A percentile compares a stretch with the other conserved stretches of the same genome.
phyloP scores from a whole-genome alignment of 2,329 filamentous ascomycete genomes.

The Sporothrix brunneoviolacea region DNA sequence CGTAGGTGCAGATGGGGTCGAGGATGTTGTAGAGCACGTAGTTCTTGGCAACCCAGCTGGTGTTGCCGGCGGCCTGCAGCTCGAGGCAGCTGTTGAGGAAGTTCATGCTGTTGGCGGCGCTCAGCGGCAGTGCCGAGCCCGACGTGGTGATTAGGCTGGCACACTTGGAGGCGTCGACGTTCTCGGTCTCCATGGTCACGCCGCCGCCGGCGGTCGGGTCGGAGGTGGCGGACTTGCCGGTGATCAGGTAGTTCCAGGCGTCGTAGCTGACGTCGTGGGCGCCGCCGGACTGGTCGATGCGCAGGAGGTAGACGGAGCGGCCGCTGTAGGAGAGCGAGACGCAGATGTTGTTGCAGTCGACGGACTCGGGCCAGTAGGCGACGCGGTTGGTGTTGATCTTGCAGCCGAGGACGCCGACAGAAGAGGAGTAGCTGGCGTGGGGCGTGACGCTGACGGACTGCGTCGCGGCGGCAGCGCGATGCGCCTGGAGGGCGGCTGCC shows the following conservation, averaged over 20 bases:
- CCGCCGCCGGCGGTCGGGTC: conserved; percentile 42
- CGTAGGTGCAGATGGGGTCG: conserved; percentile 41
- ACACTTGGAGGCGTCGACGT: conserved; percentile 40
- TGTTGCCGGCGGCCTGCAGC: conserved; percentile 19
- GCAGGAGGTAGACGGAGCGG: conserved; percentile 49
- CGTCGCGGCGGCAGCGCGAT: conserved; percentile 1
- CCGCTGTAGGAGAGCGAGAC: conserved; percentile 42
- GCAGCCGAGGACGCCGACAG: conserved; percentile 51
- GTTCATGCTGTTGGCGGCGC: conserved; percentile 48
- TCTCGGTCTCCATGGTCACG: conserved; percentile 40
- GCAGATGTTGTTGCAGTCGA: conserved; percentile 50
- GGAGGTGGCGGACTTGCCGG: conserved; percentile 38
- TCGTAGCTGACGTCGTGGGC: conserved; percentile 55
- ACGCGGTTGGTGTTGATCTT: conserved; percentile 53
- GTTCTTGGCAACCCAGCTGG: conserved; percentile 43
- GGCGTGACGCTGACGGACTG: conserved; percentile 38
- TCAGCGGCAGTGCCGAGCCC: conserved; percentile 24
- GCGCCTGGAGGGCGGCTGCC: not conserved
- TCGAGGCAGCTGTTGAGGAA: conserved; percentile 41
- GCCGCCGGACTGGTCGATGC: conserved; percentile 48
- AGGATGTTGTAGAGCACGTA: conserved; percentile 45
- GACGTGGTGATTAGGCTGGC: conserved; percentile 39
- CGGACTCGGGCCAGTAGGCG: conserved; percentile 49
- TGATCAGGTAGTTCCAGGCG: conserved; percentile 50
- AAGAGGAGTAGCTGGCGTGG: conserved; percentile 50